Conservation (phyloP, 768 basidiomycete genomes). For the Leccinum obscurum region DNA sequence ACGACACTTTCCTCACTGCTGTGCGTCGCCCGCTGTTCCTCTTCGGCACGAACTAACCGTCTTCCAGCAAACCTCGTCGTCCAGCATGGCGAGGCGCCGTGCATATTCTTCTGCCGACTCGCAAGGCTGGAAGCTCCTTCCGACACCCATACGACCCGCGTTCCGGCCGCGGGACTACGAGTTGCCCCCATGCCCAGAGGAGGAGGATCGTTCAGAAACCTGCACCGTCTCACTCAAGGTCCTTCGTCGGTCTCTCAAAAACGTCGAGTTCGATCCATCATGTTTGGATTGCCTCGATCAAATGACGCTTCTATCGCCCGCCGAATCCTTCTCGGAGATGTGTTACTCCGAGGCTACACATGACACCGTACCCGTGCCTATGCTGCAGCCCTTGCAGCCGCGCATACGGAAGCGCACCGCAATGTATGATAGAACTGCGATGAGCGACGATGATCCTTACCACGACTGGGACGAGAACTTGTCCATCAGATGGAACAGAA, state of each 20-base stretch:
- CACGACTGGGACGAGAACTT: constrained; percentile 38
- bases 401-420: constrained; percentile 31
- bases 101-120: constrained; percentile 36
- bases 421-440: constrained; percentile 34
- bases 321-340: constrained; percentile 43
- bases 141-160: constrained; percentile 35
- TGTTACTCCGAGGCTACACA: constrained; percentile 44
- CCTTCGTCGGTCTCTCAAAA: constrained; percentile 34
- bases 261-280: constrained; percentile 40
- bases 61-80: constrained; percentile 19
- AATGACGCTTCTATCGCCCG: constrained; percentile 40
- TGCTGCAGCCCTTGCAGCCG: constrained; percentile 33
- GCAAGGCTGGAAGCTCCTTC: constrained; percentile 33
- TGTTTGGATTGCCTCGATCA: constrained; percentile 45
- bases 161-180: constrained; percentile 37
- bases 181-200: constrained; percentile 30
- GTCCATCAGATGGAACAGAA: constrained; percentile 23
- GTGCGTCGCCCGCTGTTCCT: constrained; percentile 14
- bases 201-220: constrained; percentile 27
- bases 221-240: constrained; percentile 33
- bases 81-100: constrained; percentile 26
- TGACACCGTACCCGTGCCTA: constrained; percentile 29
- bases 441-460: constrained; percentile 36
- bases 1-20: constrained; percentile 26
- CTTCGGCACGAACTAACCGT: not conserved